Percentiles rank a stretch among this genome's conserved stretches.
phyloP scores from a whole-genome alignment of 305 asterid genomes.

The Ilex paraguariensis region DNA sequence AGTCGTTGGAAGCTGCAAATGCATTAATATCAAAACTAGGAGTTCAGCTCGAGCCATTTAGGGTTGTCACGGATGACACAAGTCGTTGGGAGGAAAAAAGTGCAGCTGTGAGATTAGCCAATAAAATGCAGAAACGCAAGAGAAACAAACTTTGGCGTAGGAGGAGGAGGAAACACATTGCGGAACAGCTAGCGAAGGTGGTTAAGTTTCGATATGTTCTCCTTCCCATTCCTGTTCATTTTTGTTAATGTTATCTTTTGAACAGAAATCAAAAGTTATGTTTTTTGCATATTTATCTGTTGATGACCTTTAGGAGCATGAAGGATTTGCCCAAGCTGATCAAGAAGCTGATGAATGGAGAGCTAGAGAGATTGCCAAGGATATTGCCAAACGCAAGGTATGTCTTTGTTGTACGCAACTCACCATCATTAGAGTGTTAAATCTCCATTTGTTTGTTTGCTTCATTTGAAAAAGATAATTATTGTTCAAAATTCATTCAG shows the following conservation, averaged over 20 bases:
- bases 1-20: constrained; percentile 55
- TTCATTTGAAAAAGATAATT: no score
- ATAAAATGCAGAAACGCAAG: constrained; percentile 65
- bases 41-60: constrained; percentile 77
- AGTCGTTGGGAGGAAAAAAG: constrained; percentile 92
- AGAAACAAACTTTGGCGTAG: constrained; percentile 86
- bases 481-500: no score
- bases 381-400: constrained; percentile 81
- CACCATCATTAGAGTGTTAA: no score
- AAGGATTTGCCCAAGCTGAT: constrained; percentile 56
- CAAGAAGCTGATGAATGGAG: constrained; percentile 96
- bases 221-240: neutral
- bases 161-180: constrained; percentile 66
- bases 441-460: no score
- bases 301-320: constrained; percentile 52
- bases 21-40: constrained; percentile 57
- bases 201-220: neutral
- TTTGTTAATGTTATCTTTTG: constrained; percentile 7
- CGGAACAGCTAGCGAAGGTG: constrained; percentile 67
- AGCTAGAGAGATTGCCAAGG: constrained; percentile 83
- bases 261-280: neutral
- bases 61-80: constrained; percentile 60
- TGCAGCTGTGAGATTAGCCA: constrained; percentile 52
- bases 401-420: neutral
- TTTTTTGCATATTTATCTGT: constrained; percentile 10